A percentile compares a stretch with the other conserved stretches of the same genome.
These are phyloP conservation scores for Serendipita sp. DNA, from an alignment of 768 basidiomycete species.

Conservation along the genomic window DNA sequence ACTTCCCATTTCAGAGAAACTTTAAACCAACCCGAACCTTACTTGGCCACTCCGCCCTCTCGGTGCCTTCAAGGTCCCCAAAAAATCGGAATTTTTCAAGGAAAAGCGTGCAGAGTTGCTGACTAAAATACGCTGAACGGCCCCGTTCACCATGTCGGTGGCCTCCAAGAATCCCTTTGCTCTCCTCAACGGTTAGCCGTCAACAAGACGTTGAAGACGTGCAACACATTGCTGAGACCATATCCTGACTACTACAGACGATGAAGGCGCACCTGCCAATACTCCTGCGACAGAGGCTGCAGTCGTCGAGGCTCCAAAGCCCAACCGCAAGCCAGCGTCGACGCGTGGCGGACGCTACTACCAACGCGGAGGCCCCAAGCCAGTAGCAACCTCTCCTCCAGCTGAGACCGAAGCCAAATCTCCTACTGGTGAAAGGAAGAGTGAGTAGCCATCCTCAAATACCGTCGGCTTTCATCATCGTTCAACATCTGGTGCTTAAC, in stretches of 20 bases:
- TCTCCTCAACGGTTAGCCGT: conserved; percentile 48
- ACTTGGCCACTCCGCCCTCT: conserved; percentile 15
- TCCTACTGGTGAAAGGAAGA: background rate
- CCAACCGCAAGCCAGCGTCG: conserved; percentile 37
- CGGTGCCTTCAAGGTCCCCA: conserved; percentile 10
- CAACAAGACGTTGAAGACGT: background rate
- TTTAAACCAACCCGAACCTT: background rate
- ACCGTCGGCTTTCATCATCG: background rate
- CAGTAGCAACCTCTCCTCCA: background rate
- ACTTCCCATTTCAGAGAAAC: conserved; percentile 1
- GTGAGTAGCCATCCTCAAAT: background rate
- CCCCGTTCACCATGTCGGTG: conserved; percentile 79
- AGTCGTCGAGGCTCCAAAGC: conserved; percentile 29
- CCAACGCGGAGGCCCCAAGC: conserved; percentile 33
- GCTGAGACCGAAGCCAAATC: background rate
- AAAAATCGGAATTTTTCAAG: background rate
- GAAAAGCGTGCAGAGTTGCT: conserved; percentile 1
- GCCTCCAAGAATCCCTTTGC: conserved; percentile 78
- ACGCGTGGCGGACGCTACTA: conserved; percentile 58
- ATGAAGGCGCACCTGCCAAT: background rate
- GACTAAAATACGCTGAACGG: conserved; percentile 27
- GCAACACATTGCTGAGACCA: background rate
- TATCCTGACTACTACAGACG: background rate
- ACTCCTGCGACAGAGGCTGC: conserved; percentile 19
- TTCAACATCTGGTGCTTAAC: background rate